Evolutionary conservation across 305 asterid species (phyloP), one percentile per base, ranked within the genome.

Genomic region (Fraxinus floribunda): DNA sequence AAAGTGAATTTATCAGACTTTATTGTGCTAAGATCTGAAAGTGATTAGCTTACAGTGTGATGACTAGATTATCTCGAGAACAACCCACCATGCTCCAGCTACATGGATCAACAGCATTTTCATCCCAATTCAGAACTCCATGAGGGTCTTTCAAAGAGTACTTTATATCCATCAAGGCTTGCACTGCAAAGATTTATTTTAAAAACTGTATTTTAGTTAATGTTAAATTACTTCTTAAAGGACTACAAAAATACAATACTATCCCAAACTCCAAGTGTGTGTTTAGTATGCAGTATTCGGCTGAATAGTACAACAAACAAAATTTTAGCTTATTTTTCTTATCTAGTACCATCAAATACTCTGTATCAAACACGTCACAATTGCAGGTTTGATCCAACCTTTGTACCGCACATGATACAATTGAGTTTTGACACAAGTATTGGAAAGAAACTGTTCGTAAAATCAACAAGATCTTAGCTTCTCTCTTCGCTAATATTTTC

Each of bases 51-150:
- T 93, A 95, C 99, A 95, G 85, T 85, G 88, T 75, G 78, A 79
- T 76, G 72, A 94, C 99, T 39, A 81, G 81, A 41, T 38, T 46
- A 10, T 95, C 98, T 76, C 60, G 88, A 29, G 97, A 86, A 84
- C 99, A 95, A 71, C 86, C 77, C 81, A 95, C 87, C 95, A 93
- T 89, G 80, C 90, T 75, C 97, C 98, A 95, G n/a, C 92, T 93
- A 89, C 99, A 95, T 75, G 99, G 99, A 91, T 94, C 98, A 85
- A 94, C 99, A 49, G 93, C 85, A 84, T 87, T 90, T 78, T 82
- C 90, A 84, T 95, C 99, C 97, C 97, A 94, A 15, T 89, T 91
- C 5, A 95, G 84, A 76, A 93, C 96, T 64, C 88, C 91, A 66
- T 87, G 91, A 72, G 97, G 93, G 84, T 95, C 98, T 84, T 79